phyloP scores from a whole-genome alignment of 495 filamentous ascomycete genomes.

The Lasiosphaeria miniovina region DNA sequence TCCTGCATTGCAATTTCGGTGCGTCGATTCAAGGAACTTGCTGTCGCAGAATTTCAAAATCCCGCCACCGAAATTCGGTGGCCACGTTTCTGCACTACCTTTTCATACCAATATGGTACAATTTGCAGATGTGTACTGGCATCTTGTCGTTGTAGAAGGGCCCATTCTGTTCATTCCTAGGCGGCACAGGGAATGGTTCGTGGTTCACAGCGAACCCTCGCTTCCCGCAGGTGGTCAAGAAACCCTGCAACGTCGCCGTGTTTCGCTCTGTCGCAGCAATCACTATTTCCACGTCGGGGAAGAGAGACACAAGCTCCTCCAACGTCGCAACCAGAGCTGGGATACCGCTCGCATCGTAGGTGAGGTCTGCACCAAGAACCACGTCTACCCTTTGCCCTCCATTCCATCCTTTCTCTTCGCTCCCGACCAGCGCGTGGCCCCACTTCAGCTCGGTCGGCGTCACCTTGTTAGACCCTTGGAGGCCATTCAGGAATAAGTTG shows the following conservation, averaged over 20 bases:
- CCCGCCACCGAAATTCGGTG: too few relatives aligned
- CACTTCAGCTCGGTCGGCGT: conserved; percentile 55
- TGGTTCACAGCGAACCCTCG: conserved; percentile 33
- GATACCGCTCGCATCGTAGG: conserved; percentile 46
- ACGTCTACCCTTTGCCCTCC: conserved; percentile 42
- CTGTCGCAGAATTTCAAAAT: too few relatives aligned
- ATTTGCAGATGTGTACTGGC: conserved; percentile 42
- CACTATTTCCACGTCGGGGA: conserved; percentile 36
- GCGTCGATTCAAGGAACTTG: too few relatives aligned
- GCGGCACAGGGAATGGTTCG: conserved; percentile 33
- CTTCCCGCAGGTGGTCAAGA: conserved; percentile 35
- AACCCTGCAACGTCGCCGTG: conserved; percentile 41
- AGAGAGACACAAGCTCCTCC: conserved; percentile 36
- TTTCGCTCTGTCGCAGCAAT: conserved; percentile 51
- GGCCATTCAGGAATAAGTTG: conserved; percentile 65
- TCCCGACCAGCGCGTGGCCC: conserved; percentile 53
- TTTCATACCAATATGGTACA: conserved; percentile 20
- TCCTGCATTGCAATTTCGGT: too few relatives aligned
- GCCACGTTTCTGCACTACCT: not conserved
- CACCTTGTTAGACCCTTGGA: conserved; percentile 45
- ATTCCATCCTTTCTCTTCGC: conserved; percentile 44
- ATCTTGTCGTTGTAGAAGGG: conserved; percentile 47
- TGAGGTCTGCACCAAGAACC: conserved; percentile 51
- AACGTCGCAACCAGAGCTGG: conserved; percentile 46
- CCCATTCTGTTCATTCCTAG: conserved; percentile 38